phyloP scores from a whole-genome alignment of 768 basidiomycete species.

The Auriscalpium vulgare region DNA sequence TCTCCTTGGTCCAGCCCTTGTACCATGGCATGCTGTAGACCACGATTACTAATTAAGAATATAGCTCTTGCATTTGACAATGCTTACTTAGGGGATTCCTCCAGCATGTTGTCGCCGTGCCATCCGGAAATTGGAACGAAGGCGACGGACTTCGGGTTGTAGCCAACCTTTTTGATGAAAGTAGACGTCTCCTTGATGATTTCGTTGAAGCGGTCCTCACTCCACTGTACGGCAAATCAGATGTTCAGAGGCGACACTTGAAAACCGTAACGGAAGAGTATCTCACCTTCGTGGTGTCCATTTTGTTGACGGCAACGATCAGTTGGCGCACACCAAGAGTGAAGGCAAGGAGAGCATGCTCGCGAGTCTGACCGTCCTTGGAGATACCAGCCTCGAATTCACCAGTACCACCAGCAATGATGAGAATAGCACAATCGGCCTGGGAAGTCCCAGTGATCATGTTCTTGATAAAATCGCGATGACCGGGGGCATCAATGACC shows the following conservation, averaged over 20 bases:
- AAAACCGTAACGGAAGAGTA: slow-evolving; percentile 10
- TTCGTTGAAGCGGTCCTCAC: slow-evolving; percentile 99
- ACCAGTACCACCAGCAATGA: slow-evolving; percentile 98
- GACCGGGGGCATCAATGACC: slow-evolving; percentile 99
- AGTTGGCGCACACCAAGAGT: slow-evolving; percentile 99
- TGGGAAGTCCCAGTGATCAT: slow-evolving; percentile 99
- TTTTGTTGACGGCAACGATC: slow-evolving; percentile 99
- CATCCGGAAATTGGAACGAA: slow-evolving; percentile 99
- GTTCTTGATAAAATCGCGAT: slow-evolving; percentile 99
- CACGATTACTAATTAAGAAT: slow-evolving; percentile 4
- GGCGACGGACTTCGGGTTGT: slow-evolving; percentile 97
- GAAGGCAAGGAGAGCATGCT: slow-evolving; percentile 99
- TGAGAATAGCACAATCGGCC: slow-evolving; percentile 99
- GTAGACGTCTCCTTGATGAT: slow-evolving; percentile 95
- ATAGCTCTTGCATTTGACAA: neutral
- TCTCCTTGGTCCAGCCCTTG: slow-evolving; percentile 99
- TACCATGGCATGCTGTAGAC: slow-evolving; percentile 88
- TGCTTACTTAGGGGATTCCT: slow-evolving; percentile 88
- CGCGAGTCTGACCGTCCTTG: slow-evolving; percentile 99
- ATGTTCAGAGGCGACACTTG: neutral
- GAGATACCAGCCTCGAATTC: slow-evolving; percentile 99
- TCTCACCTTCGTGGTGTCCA: slow-evolving; percentile 94
- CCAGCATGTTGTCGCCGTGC: slow-evolving; percentile 99
- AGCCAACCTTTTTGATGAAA: slow-evolving; percentile 99
- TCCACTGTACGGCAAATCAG: slow-evolving; percentile 56